Conservation (phyloP, 2,329 filamentous ascomycete genomes). For the Aspergillus sp. region DNA sequence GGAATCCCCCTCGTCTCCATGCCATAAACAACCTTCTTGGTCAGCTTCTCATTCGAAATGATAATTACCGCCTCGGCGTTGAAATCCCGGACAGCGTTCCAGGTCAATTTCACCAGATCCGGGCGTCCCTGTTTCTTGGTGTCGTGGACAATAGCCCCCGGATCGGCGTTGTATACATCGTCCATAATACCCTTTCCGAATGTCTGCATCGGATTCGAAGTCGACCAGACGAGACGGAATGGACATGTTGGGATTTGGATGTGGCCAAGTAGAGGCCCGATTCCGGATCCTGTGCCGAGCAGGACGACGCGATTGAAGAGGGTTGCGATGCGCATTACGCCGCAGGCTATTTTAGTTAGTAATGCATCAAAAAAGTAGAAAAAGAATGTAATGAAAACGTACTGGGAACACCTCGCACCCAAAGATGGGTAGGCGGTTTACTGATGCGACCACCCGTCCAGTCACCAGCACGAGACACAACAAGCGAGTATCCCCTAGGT, state of each 20-base stretch:
- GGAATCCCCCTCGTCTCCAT: slow-evolving; percentile 39
- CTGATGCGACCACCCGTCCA: slow-evolving; percentile 24
- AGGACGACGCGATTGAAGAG: slow-evolving; percentile 38
- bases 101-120: slow-evolving; percentile 30
- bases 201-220: slow-evolving; percentile 33
- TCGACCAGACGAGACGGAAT: slow-evolving; percentile 35
- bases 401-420: slow-evolving; percentile 21
- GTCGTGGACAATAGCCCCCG: slow-evolving; percentile 35
- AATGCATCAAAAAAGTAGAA: background rate
- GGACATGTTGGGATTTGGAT: slow-evolving; percentile 20
- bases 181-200: slow-evolving; percentile 35
- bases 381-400: background rate
- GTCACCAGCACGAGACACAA: slow-evolving; percentile 22
- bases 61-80: slow-evolving; percentile 39
- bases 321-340: slow-evolving; percentile 29
- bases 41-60: slow-evolving; percentile 38
- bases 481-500: slow-evolving; percentile 10
- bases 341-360: slow-evolving; percentile 21
- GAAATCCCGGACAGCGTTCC: slow-evolving; percentile 27
- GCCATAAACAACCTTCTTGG: slow-evolving; percentile 39
- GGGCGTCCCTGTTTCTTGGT: slow-evolving; percentile 33
- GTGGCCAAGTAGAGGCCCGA: slow-evolving; percentile 36
- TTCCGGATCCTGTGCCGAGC: slow-evolving; percentile 42
- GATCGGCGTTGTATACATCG: slow-evolving; percentile 33
- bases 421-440: slow-evolving; percentile 20